Evolutionary conservation across 176 grass and related monocot species (phyloP).

Genomic region (Leersia perrieri): DNA sequence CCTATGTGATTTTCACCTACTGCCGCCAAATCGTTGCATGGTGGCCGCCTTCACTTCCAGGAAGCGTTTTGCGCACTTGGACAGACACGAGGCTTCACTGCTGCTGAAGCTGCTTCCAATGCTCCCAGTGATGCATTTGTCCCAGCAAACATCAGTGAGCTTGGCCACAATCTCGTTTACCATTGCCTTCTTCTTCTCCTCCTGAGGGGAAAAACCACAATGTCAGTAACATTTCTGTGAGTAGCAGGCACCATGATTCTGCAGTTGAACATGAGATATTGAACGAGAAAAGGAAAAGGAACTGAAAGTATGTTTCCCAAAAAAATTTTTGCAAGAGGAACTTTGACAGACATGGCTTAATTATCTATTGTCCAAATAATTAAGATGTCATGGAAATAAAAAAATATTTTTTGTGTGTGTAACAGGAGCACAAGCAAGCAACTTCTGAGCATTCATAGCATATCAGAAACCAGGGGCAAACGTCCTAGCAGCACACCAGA

Average conservation of each 20-base stretch:
- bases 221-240: constrained; percentile 4
- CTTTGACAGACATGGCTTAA: background rate
- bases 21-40: constrained; percentile 19
- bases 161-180: constrained; percentile 66
- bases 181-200: constrained; percentile 70
- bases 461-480: background rate
- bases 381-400: background rate
- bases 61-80: constrained; percentile 75
- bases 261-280: background rate
- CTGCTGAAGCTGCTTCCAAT: constrained; percentile 72
- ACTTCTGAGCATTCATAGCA: background rate
- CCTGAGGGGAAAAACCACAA: constrained; percentile 32
- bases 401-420: background rate
- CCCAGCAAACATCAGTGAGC: constrained; percentile 75
- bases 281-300: background rate
- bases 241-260: background rate
- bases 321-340: too few species aligned
- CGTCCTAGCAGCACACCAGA: background rate
- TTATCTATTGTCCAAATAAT: background rate
- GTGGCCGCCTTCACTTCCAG: constrained; percentile 63
- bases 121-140: constrained; percentile 75
- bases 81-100: constrained; percentile 57
- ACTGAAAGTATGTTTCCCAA: background rate
- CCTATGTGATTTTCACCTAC: constrained; percentile 8
- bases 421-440: background rate